Percentiles rank a stretch among this genome's conserved stretches.
Conservation (phyloP, 2,329 filamentous ascomycete species). For the Aspergillus novofumigatus region DNA sequence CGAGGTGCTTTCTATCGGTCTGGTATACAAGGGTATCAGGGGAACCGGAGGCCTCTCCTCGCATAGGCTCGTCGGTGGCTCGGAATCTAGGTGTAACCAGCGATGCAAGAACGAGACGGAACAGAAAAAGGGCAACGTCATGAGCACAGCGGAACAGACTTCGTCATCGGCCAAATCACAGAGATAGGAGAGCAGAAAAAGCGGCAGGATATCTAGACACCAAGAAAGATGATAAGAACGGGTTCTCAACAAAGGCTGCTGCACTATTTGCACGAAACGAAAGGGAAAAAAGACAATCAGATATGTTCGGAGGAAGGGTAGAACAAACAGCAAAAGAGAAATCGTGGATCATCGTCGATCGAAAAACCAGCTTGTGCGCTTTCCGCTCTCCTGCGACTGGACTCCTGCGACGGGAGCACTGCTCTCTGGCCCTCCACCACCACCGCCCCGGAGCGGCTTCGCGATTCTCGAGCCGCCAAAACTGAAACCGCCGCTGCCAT, state of each 20-base stretch:
- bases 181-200: neutral
- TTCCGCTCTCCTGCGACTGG: constrained; percentile 68
- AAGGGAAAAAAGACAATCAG: constrained; percentile 5
- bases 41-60: neutral
- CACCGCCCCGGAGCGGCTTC: constrained; percentile 58
- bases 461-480: constrained; percentile 61
- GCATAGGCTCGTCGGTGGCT: neutral
- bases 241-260: neutral
- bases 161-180: constrained; percentile 1
- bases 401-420: constrained; percentile 42
- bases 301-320: constrained; percentile 21
- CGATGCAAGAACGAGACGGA: neutral
- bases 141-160: neutral
- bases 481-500: constrained; percentile 66
- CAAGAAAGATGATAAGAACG: neutral
- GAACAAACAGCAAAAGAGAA: constrained; percentile 24
- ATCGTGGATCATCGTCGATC: constrained; percentile 39
- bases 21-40: neutral
- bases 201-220: constrained; percentile 2
- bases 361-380: constrained; percentile 57
- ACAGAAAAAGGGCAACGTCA: neutral
- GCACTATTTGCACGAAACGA: neutral
- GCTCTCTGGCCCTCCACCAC: constrained; percentile 31
- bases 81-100: neutral
- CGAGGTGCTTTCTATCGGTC: neutral